Evolutionary conservation across 129 eudicot genomes (phyloP).

Genomic region (Tagetes patula): DNA sequence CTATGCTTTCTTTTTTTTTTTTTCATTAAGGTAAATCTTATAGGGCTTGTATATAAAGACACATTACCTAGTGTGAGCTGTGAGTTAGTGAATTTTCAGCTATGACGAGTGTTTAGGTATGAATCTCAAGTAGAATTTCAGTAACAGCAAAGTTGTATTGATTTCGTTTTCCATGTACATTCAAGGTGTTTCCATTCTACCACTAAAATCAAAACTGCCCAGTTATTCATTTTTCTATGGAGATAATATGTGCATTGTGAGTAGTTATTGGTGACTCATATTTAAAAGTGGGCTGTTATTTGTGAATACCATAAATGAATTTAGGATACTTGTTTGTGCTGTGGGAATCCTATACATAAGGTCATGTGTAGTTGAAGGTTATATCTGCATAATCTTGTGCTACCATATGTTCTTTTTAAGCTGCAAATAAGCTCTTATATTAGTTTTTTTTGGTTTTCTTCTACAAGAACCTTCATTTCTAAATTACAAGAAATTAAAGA

Average conservation of each 20-base stretch:
- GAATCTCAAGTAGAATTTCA: constrained; percentile 1
- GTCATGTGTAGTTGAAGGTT: constrained; percentile 11
- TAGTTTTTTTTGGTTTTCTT: constrained; percentile 31
- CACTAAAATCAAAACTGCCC: not conserved
- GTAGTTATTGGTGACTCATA: not conserved
- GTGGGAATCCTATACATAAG: constrained; percentile 17
- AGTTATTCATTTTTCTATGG: not conserved
- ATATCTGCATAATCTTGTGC: constrained; percentile 7
- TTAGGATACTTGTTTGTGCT: constrained; percentile 10
- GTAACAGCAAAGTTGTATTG: not conserved
- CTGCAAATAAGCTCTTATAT: constrained; percentile 22
- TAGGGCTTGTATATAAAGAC: not conserved
- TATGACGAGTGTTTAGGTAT: not conserved
- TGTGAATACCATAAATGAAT: not conserved
- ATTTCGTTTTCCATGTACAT: constrained; percentile 1
- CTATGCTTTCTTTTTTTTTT: not conserved
- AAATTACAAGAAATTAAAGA: constrained; percentile 39
- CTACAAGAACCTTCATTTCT: constrained; percentile 38
- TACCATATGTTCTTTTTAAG: constrained; percentile 14
- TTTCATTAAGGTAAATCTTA: not conserved
- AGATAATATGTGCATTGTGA: not conserved
- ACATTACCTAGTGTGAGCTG: not conserved
- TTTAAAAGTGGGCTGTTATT: not conserved
- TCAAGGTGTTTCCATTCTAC: not conserved
- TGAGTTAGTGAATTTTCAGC: not conserved